A percentile compares a stretch with the other conserved stretches of the same genome.
phyloP scores from a whole-genome alignment of 441 rosid genomes.

The Theobroma grandiflorum region DNA sequence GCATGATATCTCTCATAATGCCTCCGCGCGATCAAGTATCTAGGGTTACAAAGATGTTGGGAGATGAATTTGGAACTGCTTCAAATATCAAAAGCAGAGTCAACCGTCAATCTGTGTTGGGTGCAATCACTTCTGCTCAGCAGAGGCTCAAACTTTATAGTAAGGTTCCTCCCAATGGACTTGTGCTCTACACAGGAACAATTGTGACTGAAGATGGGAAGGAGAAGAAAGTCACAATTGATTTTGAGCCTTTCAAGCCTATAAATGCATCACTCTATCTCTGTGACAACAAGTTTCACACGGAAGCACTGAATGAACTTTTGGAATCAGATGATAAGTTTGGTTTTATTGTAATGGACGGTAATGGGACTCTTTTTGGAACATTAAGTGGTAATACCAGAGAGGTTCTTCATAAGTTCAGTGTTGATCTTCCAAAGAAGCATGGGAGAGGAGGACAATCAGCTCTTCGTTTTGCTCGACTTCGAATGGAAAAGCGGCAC shows the following conservation, averaged over 20 bases:
- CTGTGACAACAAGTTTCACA: slow-evolving; percentile 87
- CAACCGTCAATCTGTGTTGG: slow-evolving; percentile 87
- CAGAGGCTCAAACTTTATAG: slow-evolving; percentile 89
- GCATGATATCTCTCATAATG: slow-evolving; percentile 95
- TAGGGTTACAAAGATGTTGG: slow-evolving; percentile 90
- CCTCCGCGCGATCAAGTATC: slow-evolving; percentile 86
- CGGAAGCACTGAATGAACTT: slow-evolving; percentile 75
- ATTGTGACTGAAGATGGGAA: slow-evolving; percentile 81
- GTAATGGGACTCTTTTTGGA: slow-evolving; percentile 88
- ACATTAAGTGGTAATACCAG: slow-evolving; percentile 81
- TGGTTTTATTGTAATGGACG: slow-evolving; percentile 89
- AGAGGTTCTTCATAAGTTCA: slow-evolving; percentile 83
- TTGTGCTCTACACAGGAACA: slow-evolving; percentile 91
- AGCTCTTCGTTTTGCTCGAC: slow-evolving; percentile 86
- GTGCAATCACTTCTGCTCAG: slow-evolving; percentile 90
- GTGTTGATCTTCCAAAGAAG: slow-evolving; percentile 88
- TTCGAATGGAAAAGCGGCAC: slow-evolving; percentile 89
- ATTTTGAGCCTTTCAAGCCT: slow-evolving; percentile 84
- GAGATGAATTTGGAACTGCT: slow-evolving; percentile 90
- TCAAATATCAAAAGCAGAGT: slow-evolving; percentile 93
- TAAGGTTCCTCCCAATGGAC: slow-evolving; percentile 86
- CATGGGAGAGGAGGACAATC: slow-evolving; percentile 96
- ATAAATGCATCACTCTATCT: slow-evolving; percentile 79
- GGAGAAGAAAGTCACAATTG: slow-evolving; percentile 87
- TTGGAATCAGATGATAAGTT: slow-evolving; percentile 87